A percentile compares a stretch with the other conserved stretches of the same genome.
phyloP scores from a whole-genome alignment of 1,284 basidiomycete species.

The Fomes fomentarius region DNA sequence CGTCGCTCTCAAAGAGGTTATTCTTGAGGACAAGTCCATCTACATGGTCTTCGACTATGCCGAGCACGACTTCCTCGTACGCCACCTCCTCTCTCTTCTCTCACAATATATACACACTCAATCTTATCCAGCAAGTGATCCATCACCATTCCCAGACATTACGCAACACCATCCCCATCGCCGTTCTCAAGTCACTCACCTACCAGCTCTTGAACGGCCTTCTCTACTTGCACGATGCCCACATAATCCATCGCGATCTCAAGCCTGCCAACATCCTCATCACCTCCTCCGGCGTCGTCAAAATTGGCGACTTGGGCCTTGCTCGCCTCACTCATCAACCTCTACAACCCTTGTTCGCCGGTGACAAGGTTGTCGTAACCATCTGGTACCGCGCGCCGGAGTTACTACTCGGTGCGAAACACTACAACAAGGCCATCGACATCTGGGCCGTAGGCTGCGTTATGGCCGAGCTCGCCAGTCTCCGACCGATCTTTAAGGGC shows the following conservation, averaged over 20 bases:
- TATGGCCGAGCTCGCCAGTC: conserved; percentile 90
- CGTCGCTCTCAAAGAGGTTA: conserved; percentile 90
- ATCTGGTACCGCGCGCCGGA: conserved; percentile 99
- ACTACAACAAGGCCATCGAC: conserved; percentile 96
- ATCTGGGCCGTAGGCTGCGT: conserved; percentile 98
- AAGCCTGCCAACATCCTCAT: conserved; percentile 99
- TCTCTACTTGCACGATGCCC: conserved; percentile 92
- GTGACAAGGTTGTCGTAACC: conserved; percentile 98
- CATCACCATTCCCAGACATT: conserved; percentile 95
- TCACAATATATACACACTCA: not conserved
- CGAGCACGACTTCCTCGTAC: conserved; percentile 94
- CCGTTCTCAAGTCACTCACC: conserved; percentile 90
- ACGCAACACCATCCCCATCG: conserved; percentile 71
- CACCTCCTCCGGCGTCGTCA: conserved; percentile 87
- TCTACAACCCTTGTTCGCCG: conserved; percentile 82
- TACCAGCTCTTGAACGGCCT: conserved; percentile 97
- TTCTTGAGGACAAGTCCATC: conserved; percentile 96
- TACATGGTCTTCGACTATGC: conserved; percentile 99
- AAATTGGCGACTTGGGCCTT: conserved; percentile 96
- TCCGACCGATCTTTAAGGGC: conserved; percentile 98
- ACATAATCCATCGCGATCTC: conserved; percentile 95
- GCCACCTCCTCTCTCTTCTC: conserved; percentile 34
- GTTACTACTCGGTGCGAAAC: conserved; percentile 91
- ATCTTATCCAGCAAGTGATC: conserved; percentile 86
- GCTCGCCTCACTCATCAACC: conserved; percentile 89